Evolutionary conservation across 495 filamentous ascomycete genomes (phyloP).

Genomic region (Jackrogersella multiformis): DNA sequence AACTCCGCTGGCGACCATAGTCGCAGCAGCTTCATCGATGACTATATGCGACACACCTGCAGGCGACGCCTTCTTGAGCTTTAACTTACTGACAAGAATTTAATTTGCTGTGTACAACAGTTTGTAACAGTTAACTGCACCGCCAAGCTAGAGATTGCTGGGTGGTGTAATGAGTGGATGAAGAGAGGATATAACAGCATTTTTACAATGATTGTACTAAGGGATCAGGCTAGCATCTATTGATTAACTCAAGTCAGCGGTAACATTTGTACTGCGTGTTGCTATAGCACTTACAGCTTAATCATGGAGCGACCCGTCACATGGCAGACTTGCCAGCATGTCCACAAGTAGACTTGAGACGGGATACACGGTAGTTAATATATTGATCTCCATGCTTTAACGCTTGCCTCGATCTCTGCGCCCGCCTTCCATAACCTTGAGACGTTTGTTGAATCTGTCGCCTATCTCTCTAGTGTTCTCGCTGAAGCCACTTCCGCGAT

Average conservation of each 20-base stretch:
- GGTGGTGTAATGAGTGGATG: neutral
- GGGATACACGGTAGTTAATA: slow-evolving; percentile 58
- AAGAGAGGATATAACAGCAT: neutral
- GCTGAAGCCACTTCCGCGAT: slow-evolving; percentile 59
- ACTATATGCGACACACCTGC: neutral
- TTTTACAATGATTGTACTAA: neutral
- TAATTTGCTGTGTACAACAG: neutral
- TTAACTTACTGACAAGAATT: no score
- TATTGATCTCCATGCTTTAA: slow-evolving; percentile 5
- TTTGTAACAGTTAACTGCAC: neutral
- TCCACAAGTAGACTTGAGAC: slow-evolving; percentile 59
- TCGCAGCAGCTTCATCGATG: neutral
- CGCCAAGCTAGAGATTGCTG: neutral
- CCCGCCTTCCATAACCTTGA: slow-evolving; percentile 70
- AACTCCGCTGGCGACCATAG: neutral
- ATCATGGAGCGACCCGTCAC: neutral
- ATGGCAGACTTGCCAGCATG: neutral
- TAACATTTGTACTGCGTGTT: neutral
- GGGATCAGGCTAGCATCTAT: neutral
- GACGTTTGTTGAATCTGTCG: slow-evolving; percentile 75
- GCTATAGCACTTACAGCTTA: neutral
- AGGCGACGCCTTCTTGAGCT: neutral
- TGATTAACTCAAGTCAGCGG: neutral
- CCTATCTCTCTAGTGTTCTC: slow-evolving; percentile 62
- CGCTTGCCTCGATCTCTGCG: slow-evolving; percentile 64